Evolutionary conservation across 805 yeast genomes (phyloP).

Genomic region (Kodamaea restingae): DNA sequence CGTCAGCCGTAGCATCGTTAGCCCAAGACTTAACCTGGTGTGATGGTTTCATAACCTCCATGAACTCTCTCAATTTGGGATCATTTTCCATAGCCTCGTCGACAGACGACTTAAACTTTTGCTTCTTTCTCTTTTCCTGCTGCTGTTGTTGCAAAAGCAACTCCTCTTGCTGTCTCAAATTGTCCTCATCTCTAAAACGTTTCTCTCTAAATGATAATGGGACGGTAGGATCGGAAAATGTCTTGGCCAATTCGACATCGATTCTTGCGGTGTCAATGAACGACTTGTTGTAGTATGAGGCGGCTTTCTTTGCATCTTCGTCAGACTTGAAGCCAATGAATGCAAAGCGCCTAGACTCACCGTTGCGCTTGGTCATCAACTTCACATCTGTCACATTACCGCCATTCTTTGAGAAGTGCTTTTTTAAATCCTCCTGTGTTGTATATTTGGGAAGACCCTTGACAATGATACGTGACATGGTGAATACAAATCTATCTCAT

Average conservation of each 20-base stretch:
- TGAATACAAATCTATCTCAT: slow-evolving; percentile 10
- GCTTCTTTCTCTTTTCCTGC: slow-evolving; percentile 36
- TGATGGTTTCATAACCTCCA: slow-evolving; percentile 79
- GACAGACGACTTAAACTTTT: slow-evolving; percentile 33
- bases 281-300: slow-evolving; percentile 66
- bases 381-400: slow-evolving; percentile 86
- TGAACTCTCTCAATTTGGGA: slow-evolving; percentile 70
- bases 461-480: slow-evolving; percentile 84
- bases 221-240: slow-evolving; percentile 78
- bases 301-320: slow-evolving; percentile 76
- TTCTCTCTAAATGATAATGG: slow-evolving; percentile 54
- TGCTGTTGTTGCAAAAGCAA: slow-evolving; percentile 26
- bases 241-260: slow-evolving; percentile 77
- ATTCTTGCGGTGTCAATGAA: slow-evolving; percentile 81
- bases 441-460: slow-evolving; percentile 81
- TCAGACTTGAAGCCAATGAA: slow-evolving; percentile 80
- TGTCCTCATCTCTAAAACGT: slow-evolving; percentile 43
- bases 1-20: slow-evolving; percentile 51
- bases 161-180: slow-evolving; percentile 39
- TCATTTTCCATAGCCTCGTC: slow-evolving; percentile 62
- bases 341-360: slow-evolving; percentile 89
- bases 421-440: slow-evolving; percentile 66
- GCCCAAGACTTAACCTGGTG: slow-evolving; percentile 72
- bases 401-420: slow-evolving; percentile 51
- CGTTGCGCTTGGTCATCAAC: slow-evolving; percentile 72